phyloP scores from a whole-genome alignment of 1,139 yeast species.

The Pichia sp. region DNA sequence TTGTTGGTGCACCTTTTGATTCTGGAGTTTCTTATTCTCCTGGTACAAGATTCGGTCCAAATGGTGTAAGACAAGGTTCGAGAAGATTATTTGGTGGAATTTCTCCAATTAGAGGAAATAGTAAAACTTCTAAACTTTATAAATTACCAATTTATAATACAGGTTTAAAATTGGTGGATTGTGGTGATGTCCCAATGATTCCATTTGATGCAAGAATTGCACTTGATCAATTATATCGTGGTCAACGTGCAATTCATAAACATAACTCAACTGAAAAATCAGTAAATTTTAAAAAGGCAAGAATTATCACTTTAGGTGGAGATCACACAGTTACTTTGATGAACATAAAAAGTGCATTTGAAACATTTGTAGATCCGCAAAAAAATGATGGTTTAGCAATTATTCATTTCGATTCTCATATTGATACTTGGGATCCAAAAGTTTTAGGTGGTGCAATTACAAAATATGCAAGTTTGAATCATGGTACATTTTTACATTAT shows the following conservation, averaged over 20 bases:
- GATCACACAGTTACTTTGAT: conserved; percentile 52
- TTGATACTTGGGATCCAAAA: conserved; percentile 56
- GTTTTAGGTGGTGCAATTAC: conserved; percentile 49
- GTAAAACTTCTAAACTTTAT: conserved; percentile 27
- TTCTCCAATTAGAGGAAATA: conserved; percentile 33
- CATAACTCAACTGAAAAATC: conserved; percentile 23
- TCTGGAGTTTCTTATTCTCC: conserved; percentile 46
- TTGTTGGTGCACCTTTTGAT: conserved; percentile 49
- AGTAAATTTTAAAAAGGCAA: conserved; percentile 20
- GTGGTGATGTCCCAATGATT: conserved; percentile 53
- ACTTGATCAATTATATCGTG: conserved; percentile 47
- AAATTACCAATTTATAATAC: conserved; percentile 26
- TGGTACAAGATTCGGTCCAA: conserved; percentile 49
- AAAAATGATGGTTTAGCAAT: conserved; percentile 42
- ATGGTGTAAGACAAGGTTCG: conserved; percentile 38
- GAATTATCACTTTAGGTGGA: conserved; percentile 50
- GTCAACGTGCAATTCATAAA: conserved; percentile 41
- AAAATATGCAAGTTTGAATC: conserved; percentile 48
- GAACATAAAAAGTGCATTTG: conserved; percentile 46
- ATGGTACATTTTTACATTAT: conserved; percentile 51
- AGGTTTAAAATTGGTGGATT: conserved; percentile 38
- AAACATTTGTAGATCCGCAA: conserved; percentile 28
- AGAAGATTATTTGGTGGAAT: conserved; percentile 36
- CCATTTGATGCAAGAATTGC: conserved; percentile 52
- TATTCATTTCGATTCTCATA: conserved; percentile 54